Conservation (phyloP, 129 eudicot genomes). For the Artemisia argyi region DNA sequence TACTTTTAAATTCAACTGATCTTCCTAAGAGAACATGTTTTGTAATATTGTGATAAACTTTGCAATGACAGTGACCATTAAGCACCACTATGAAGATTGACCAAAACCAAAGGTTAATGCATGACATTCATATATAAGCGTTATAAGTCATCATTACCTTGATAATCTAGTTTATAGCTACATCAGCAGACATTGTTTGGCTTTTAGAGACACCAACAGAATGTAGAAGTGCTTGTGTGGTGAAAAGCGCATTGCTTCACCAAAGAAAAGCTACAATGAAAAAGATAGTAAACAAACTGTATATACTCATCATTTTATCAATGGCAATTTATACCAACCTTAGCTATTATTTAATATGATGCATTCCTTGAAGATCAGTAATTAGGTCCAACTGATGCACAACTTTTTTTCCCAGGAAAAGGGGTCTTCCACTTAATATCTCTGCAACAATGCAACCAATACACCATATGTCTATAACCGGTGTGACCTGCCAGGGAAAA, state of each 20-base stretch:
- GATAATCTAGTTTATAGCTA: conserved; percentile 97
- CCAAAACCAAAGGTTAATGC: conserved; percentile 4
- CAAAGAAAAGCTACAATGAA: conserved; percentile 79
- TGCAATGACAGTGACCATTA: not conserved
- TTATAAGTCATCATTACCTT: conserved; percentile 47
- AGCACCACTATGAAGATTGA: conserved; percentile 16
- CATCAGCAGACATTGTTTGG: conserved; percentile 73
- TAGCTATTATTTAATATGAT: too few relatives aligned
- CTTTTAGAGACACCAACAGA: conserved; percentile 89
- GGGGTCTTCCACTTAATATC: too few relatives aligned
- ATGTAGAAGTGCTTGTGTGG: conserved; percentile 82
- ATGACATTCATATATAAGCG: too few relatives aligned
- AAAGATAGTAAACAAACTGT: too few relatives aligned
- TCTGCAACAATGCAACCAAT: too few relatives aligned
- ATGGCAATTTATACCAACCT: too few relatives aligned
- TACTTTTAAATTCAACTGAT: not conserved
- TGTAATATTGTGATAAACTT: not conserved
- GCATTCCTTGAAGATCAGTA: too few relatives aligned
- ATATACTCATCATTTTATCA: too few relatives aligned
- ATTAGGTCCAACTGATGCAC: too few relatives aligned
- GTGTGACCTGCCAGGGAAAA: too few relatives aligned
- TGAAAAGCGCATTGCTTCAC: conserved; percentile 97
- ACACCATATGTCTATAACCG: too few relatives aligned
- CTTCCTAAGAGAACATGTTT: not conserved
- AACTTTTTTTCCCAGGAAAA: too few relatives aligned